Evolutionary conservation across 2,329 filamentous ascomycete genomes (phyloP), one percentile per base, ranked within the genome.

Genomic region (Bimuria novae-zelandiae): DNA sequence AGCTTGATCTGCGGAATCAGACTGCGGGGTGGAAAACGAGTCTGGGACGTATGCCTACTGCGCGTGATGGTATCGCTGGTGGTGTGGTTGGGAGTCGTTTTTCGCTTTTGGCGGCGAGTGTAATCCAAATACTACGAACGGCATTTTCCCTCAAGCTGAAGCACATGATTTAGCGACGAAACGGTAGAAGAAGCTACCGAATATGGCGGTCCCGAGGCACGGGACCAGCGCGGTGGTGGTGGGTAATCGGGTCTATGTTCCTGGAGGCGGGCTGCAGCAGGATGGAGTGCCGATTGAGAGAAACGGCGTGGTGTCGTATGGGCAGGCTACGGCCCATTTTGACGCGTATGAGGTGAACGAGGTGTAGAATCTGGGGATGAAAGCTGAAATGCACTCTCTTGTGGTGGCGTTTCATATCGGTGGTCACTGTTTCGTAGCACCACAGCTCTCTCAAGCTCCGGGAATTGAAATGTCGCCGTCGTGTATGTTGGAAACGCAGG

Each of bases 71-170:
- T 2, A 8, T 51, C 11, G 37, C 40, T 2, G 46, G 42, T 2
- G 36, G 27, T 8, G 37, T 22, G n/a, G 22, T 56, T 5, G 54
- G 47, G 8, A 33, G 4, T 35, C 36, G 46, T 54, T 59, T 16
- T 54, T 45, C 44, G 32, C 40, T 4, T 56, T 59, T 49, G 56
- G 50, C 30, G 56, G 56, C n/a, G 56, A 59, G 36, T 23, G 35
- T n/a, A 32, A 40, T 35, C 25, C 25, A 2, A 48, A 51, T 14
- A 47, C 56, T n/a, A 23, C 39, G 16, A 32, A 51, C 14, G 54
- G 54, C 4, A 46, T 59, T 11, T 52, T 48, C 27, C n/a, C n/a
- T 12, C 17, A 54, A 21, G 30, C 37, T 4, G 50, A 59, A 25
- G 40, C 42, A 2, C 57, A 51, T 36, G 47, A 59, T 55, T 12